phyloP scores from a whole-genome alignment of 2,329 filamentous ascomycete genomes.

The Leptographium procerum region DNA sequence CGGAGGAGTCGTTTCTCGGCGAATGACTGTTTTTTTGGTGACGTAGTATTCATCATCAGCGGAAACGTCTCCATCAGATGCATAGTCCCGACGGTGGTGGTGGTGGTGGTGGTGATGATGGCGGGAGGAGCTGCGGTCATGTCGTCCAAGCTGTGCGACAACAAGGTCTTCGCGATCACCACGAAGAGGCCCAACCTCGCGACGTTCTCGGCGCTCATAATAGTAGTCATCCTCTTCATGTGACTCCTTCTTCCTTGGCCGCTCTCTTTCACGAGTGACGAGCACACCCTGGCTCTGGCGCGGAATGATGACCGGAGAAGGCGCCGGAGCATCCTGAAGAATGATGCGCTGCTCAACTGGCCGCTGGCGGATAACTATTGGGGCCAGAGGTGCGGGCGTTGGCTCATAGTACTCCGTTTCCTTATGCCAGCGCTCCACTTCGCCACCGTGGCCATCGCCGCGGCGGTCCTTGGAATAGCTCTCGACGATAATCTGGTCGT shows the following conservation, averaged over 20 bases:
- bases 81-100: slow-evolving; percentile 25
- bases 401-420: slow-evolving; percentile 52
- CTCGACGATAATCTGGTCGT: slow-evolving; percentile 37
- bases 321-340: slow-evolving; percentile 43
- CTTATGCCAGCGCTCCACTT: slow-evolving; percentile 48
- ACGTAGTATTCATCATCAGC: slow-evolving; percentile 32
- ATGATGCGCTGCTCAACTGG: slow-evolving; percentile 49
- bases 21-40: slow-evolving; percentile 32
- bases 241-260: slow-evolving; percentile 12
- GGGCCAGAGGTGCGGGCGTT: slow-evolving; percentile 29
- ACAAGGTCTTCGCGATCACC: slow-evolving; percentile 20
- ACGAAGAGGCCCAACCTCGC: slow-evolving; percentile 30
- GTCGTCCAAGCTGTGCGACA: slow-evolving; percentile 17
- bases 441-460: slow-evolving; percentile 31
- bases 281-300: slow-evolving; percentile 9
- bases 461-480: slow-evolving; percentile 39
- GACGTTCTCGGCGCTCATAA: slow-evolving; percentile 37
- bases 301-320: slow-evolving; percentile 38
- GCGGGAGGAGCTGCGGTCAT: slow-evolving; percentile 19
- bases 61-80: slow-evolving; percentile 23
- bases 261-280: slow-evolving; percentile 16
- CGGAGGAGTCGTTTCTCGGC: slow-evolving; percentile 37
- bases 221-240: slow-evolving; percentile 34
- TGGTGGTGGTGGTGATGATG: slow-evolving; percentile 23
- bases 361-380: slow-evolving; percentile 46